These are phyloP conservation scores for Clonostachys rhizophaga DNA, from an alignment of 2,329 filamentous ascomycete genomes.

Conservation along the genomic window DNA sequence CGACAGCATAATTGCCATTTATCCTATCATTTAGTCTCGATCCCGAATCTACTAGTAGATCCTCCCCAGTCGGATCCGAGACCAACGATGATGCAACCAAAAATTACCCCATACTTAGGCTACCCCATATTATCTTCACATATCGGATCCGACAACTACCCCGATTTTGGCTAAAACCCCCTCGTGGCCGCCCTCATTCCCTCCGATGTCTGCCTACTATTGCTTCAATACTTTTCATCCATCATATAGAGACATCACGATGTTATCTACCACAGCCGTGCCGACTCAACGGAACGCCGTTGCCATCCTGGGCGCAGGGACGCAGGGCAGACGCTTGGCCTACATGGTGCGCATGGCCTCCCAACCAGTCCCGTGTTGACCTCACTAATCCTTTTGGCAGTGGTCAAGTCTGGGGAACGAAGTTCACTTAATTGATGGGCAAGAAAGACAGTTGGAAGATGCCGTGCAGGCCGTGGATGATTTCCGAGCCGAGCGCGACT, in stretches of 20 bases:
- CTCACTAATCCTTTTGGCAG: conserved; percentile 4
- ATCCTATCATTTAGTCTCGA: too few relatives aligned
- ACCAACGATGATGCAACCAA: too few relatives aligned
- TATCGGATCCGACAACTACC: conserved; percentile 3
- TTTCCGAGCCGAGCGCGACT: conserved; percentile 9
- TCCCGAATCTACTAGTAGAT: too few relatives aligned
- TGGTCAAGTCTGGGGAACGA: conserved; percentile 21
- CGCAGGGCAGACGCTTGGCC: conserved; percentile 20
- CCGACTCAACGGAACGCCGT: conserved; percentile 8
- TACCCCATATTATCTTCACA: neutral
- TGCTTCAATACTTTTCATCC: neutral
- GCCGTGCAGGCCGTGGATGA: conserved; percentile 15
- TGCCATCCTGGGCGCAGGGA: conserved; percentile 18
- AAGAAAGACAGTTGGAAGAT: conserved; percentile 14
- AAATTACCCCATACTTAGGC: too few relatives aligned
- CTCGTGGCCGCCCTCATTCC: neutral
- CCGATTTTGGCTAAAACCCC: neutral
- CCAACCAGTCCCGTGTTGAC: neutral
- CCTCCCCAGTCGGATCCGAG: too few relatives aligned
- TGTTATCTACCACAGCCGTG: conserved; percentile 4
- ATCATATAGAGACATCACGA: conserved; percentile 3
- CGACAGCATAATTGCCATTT: too few relatives aligned
- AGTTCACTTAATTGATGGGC: conserved; percentile 18
- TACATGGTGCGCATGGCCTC: conserved; percentile 15
- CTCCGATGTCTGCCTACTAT: neutral